phyloP scores from a whole-genome alignment of 2,329 filamentous ascomycete species.

The Anthostomella pinea region DNA sequence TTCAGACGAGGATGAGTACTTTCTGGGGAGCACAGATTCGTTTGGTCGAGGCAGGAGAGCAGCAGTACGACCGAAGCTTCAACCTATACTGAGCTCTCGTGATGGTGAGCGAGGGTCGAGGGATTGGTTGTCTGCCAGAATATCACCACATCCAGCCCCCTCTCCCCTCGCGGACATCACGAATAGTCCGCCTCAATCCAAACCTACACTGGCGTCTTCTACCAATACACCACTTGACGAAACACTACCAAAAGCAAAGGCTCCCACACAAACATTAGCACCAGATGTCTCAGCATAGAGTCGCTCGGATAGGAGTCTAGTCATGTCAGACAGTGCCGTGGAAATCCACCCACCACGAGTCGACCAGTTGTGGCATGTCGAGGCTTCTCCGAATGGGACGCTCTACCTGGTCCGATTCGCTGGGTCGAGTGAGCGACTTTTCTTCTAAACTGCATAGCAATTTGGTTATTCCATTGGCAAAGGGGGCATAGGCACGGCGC shows the following conservation, averaged over 20 bases:
- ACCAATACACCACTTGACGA: background rate
- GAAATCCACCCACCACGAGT: slow-evolving; percentile 8
- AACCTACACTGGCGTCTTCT: slow-evolving; percentile 1
- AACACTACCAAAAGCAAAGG: slow-evolving; percentile 1
- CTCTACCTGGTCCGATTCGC: slow-evolving; percentile 8
- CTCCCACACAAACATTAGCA: slow-evolving; percentile 4
- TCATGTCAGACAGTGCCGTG: slow-evolving; percentile 11
- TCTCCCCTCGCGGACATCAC: slow-evolving; percentile 17
- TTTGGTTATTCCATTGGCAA: too few relatives aligned
- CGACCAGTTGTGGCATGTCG: slow-evolving; percentile 6
- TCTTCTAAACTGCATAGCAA: too few relatives aligned
- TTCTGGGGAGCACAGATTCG: slow-evolving; percentile 21
- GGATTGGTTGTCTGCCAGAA: slow-evolving; percentile 8
- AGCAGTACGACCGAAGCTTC: slow-evolving; percentile 22
- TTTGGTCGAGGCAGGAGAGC: slow-evolving; percentile 19
- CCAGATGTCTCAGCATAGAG: slow-evolving; percentile 14
- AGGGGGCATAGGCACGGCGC: too few relatives aligned
- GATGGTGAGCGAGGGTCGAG: slow-evolving; percentile 18
- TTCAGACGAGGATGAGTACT: slow-evolving; percentile 25
- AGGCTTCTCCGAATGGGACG: slow-evolving; percentile 4
- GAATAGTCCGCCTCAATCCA: slow-evolving; percentile 5
- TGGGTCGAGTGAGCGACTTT: background rate
- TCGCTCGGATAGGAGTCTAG: slow-evolving; percentile 8
- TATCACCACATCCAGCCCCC: slow-evolving; percentile 10
- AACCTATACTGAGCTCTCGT: slow-evolving; percentile 25